phyloP scores from a whole-genome alignment of 2,329 filamentous ascomycete species.

The Fusarium sp. region DNA sequence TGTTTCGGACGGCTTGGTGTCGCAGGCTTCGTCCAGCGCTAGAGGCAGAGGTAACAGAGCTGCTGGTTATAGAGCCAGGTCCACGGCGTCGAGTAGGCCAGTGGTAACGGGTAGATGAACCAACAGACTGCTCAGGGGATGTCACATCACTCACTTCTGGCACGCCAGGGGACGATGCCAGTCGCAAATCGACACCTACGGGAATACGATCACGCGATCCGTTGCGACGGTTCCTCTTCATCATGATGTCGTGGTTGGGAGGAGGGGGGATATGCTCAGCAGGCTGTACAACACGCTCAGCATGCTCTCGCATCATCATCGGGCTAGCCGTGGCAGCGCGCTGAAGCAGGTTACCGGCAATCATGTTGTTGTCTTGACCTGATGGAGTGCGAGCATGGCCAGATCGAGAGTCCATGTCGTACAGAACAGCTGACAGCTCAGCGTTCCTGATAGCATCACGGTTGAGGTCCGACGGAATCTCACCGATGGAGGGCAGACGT shows the following conservation, averaged over 20 bases:
- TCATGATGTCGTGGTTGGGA: constrained; percentile 67
- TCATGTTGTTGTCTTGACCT: constrained; percentile 58
- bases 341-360: constrained; percentile 62
- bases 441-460: constrained; percentile 45
- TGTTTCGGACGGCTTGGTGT: constrained; percentile 65
- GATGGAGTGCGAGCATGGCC: constrained; percentile 54
- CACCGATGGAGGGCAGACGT: constrained; percentile 83
- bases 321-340: constrained; percentile 77
- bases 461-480: constrained; percentile 56
- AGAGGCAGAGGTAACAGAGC: constrained; percentile 68
- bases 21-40: constrained; percentile 65
- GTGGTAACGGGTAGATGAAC: constrained; percentile 66
- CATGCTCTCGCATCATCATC: constrained; percentile 69
- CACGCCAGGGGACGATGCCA: constrained; percentile 69
- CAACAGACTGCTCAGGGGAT: constrained; percentile 67
- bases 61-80: constrained; percentile 67
- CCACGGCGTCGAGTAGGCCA: constrained; percentile 67
- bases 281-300: constrained; percentile 51
- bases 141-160: constrained; percentile 65
- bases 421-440: constrained; percentile 37
- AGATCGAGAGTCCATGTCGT: constrained; percentile 44
- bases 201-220: constrained; percentile 85
- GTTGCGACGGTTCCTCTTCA: constrained; percentile 72
- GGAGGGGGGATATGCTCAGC: constrained; percentile 65
- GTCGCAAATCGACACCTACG: constrained; percentile 73